A percentile compares a stretch with the other conserved stretches of the same genome.
phyloP scores from a whole-genome alignment of 495 filamentous ascomycete genomes.

The Hypoxylon trugodes region DNA sequence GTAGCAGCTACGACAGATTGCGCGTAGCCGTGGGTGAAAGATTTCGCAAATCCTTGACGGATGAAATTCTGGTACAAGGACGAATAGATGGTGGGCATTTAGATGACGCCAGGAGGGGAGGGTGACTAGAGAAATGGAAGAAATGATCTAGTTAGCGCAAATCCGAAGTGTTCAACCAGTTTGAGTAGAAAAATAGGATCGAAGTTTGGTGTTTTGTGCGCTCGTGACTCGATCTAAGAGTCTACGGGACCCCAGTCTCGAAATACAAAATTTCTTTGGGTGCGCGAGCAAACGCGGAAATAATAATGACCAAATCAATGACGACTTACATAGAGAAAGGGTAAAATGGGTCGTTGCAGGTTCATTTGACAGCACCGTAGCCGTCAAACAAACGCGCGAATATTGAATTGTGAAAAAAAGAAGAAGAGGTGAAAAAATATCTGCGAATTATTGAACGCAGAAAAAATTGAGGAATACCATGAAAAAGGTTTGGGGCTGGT shows the following conservation, averaged over 20 bases:
- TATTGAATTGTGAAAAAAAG: conserved; percentile 33
- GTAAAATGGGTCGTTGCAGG: conserved; percentile 62
- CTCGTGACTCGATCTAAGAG: neutral
- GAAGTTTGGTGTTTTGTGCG: conserved; percentile 1
- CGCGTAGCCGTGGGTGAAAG: conserved; percentile 95
- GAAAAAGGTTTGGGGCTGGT: conserved; percentile 22
- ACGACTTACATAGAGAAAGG: conserved; percentile 58
- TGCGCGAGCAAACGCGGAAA: conserved; percentile 2
- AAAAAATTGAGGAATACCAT: conserved; percentile 28
- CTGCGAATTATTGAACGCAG: conserved; percentile 33
- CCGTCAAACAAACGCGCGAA: conserved; percentile 72
- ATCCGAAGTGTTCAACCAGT: neutral
- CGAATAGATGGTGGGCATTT: conserved; percentile 69
- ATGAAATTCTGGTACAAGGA: conserved; percentile 81
- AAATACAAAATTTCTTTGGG: conserved; percentile 1
- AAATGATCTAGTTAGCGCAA: conserved; percentile 15
- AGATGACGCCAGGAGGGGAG: conserved; percentile 57
- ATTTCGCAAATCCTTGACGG: conserved; percentile 95
- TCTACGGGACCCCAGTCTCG: neutral
- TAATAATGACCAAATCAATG: conserved; percentile 4
- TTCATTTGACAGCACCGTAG: conserved; percentile 72
- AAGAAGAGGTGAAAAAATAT: conserved; percentile 21
- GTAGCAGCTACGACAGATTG: conserved; percentile 96
- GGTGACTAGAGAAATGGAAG: conserved; percentile 41
- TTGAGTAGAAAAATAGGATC: neutral